Evolutionary conservation across 2,329 filamentous ascomycete species (phyloP).

Genomic region (Neofusicoccum kwambonambiense): DNA sequence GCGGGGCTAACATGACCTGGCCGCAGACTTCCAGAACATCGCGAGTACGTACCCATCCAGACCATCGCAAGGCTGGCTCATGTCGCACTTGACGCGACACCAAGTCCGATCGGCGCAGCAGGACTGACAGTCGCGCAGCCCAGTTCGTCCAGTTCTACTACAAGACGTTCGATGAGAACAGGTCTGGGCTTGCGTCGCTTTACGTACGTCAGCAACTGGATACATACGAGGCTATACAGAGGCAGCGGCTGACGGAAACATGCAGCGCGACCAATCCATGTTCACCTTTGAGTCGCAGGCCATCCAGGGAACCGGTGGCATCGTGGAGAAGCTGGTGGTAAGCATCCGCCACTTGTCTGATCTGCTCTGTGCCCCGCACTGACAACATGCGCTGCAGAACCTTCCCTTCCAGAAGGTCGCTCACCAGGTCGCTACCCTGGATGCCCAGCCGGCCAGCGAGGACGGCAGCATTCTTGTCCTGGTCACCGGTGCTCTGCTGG

Average conservation of each 20-base stretch:
- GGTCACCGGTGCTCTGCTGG: conserved; percentile 82
- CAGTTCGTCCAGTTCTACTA: conserved; percentile 93
- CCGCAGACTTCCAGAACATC: conserved; percentile 40
- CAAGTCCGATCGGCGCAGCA: not conserved
- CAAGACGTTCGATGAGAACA: conserved; percentile 75
- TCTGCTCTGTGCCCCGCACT: not conserved
- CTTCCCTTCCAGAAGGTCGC: conserved; percentile 80
- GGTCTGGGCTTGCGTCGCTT: conserved; percentile 63
- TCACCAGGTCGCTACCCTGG: conserved; percentile 74
- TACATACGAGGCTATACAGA: not conserved
- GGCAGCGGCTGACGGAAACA: not conserved
- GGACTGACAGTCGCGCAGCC: conserved; percentile 6
- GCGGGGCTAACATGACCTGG: conserved; percentile 3
- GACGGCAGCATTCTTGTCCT: conserved; percentile 76
- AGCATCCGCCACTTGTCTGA: conserved; percentile 30
- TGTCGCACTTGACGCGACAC: not conserved
- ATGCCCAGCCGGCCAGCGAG: conserved; percentile 74
- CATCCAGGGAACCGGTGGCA: conserved; percentile 61
- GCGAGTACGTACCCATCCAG: conserved; percentile 39
- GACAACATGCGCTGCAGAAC: conserved; percentile 49
- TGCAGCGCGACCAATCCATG: conserved; percentile 78
- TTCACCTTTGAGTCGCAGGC: conserved; percentile 83
- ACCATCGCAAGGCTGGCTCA: not conserved
- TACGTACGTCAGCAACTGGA: conserved; percentile 64
- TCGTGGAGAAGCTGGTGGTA: conserved; percentile 81